Conservation (phyloP, 2,329 filamentous ascomycete genomes). For the Tolypocladium sp. region DNA sequence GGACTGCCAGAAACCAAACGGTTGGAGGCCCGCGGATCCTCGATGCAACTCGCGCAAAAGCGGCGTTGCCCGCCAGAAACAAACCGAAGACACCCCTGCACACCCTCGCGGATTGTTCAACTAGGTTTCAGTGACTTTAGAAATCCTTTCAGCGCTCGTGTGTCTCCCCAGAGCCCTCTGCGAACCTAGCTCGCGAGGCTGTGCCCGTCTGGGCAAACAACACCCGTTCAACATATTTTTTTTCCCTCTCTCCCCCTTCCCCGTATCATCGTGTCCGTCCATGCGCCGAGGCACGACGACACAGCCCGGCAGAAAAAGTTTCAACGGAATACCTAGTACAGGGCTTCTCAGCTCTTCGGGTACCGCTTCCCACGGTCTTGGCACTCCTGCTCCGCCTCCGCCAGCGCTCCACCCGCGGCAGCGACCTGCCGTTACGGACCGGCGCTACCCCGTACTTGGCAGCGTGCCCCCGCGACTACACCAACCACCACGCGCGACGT, state of each 20-base stretch:
- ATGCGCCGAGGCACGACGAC: not conserved
- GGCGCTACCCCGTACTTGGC: not conserved
- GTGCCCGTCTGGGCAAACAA: not conserved
- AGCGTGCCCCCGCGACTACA: too few relatives aligned
- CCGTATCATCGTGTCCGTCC: not conserved
- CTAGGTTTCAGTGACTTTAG: not conserved
- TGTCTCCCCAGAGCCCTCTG: not conserved
- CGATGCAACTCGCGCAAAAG: not conserved
- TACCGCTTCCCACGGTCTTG: not conserved
- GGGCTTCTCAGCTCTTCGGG: not conserved
- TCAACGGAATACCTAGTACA: not conserved
- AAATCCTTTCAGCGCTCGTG: not conserved
- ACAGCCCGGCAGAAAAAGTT: not conserved
- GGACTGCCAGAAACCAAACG: not conserved
- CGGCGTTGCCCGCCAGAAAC: not conserved
- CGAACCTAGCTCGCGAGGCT: not conserved
- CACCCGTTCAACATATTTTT: not conserved
- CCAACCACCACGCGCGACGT: not conserved
- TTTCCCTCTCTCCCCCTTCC: not conserved
- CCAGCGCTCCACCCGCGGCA: not conserved
- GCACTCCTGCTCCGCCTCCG: not conserved
- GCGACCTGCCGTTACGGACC: not conserved
- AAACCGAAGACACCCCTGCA: not conserved
- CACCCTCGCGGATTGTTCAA: not conserved
- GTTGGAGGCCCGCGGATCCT: not conserved